Conservation (phyloP, 2,329 filamentous ascomycete species). For the Phaeoacremonium minimum region DNA sequence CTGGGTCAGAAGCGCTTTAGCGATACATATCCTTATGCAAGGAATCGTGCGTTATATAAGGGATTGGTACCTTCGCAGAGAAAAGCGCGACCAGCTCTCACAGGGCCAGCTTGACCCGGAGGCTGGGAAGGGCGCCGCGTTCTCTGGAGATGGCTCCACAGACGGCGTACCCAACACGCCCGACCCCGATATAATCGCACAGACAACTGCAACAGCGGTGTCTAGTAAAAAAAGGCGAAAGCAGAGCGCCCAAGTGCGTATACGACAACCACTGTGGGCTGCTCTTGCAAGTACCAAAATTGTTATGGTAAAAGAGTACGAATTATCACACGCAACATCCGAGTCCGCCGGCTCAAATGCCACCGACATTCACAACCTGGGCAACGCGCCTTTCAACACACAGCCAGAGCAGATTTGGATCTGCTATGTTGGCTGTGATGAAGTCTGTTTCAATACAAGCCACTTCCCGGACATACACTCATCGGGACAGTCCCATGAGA, state of each 20-base stretch:
- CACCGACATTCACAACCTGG: constrained; percentile 73
- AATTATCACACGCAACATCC: constrained; percentile 71
- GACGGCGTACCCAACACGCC: constrained; percentile 47
- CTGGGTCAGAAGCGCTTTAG: constrained; percentile 65
- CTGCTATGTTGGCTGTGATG: constrained; percentile 72
- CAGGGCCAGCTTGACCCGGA: constrained; percentile 57
- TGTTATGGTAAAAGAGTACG: constrained; percentile 87
- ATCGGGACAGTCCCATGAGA: constrained; percentile 16
- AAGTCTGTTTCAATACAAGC: constrained; percentile 73
- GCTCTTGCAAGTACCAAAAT: constrained; percentile 95
- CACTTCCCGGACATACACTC: constrained; percentile 44
- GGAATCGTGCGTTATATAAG: constrained; percentile 67
- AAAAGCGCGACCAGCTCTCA: constrained; percentile 47
- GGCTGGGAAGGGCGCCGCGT: constrained; percentile 43
- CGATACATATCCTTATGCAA: constrained; percentile 72
- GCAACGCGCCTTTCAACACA: constrained; percentile 68
- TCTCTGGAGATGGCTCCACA: constrained; percentile 27
- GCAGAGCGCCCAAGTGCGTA: constrained; percentile 85
- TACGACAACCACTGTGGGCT: constrained; percentile 90
- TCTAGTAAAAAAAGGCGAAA: constrained; percentile 80
- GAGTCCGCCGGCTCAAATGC: constrained; percentile 72
- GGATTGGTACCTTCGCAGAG: constrained; percentile 61
- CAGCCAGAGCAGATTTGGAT: constrained; percentile 76
- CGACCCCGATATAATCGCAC: constrained; percentile 48
- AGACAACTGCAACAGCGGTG: constrained; percentile 50